Conservation (phyloP, 2,329 filamentous ascomycete genomes). For the Cladosporium velox region DNA sequence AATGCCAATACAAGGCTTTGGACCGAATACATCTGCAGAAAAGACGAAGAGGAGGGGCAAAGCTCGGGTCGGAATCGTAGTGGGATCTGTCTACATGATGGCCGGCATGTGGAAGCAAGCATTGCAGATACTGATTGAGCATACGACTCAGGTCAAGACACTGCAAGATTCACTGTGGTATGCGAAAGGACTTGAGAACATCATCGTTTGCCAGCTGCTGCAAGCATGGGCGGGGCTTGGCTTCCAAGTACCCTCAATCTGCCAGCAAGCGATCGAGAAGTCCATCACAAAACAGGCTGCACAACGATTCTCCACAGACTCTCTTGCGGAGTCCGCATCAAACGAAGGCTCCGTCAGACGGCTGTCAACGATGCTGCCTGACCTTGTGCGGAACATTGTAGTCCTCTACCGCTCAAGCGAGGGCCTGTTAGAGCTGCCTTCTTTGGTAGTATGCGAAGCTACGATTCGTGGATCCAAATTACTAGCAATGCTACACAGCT, state of each 20-base stretch:
- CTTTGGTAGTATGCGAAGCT: slow-evolving; percentile 70
- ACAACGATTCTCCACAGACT: slow-evolving; percentile 26
- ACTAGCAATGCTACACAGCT: slow-evolving; percentile 66
- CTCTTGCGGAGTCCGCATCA: slow-evolving; percentile 23
- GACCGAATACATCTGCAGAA: slow-evolving; percentile 54
- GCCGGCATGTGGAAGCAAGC: slow-evolving; percentile 90
- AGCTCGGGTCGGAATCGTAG: slow-evolving; percentile 73
- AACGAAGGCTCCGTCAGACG: slow-evolving; percentile 45
- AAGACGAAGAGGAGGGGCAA: slow-evolving; percentile 75
- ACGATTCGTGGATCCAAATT: slow-evolving; percentile 73
- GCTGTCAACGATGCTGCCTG: slow-evolving; percentile 64
- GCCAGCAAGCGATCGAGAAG: slow-evolving; percentile 34
- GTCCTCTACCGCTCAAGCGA: slow-evolving; percentile 67
- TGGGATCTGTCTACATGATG: slow-evolving; percentile 84
- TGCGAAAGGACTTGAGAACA: slow-evolving; percentile 88
- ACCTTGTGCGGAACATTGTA: slow-evolving; percentile 73
- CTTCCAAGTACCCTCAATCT: slow-evolving; percentile 64
- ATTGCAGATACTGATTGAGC: slow-evolving; percentile 78
- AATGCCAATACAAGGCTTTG: slow-evolving; percentile 66
- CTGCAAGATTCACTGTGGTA: slow-evolving; percentile 96
- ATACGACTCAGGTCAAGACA: slow-evolving; percentile 72
- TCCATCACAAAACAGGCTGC: slow-evolving; percentile 28
- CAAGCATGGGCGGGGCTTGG: slow-evolving; percentile 82
- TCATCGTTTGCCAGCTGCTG: slow-evolving; percentile 78
- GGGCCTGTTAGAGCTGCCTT: slow-evolving; percentile 66